These are phyloP conservation scores for Pseudevernia furfuracea DNA, from an alignment of 495 filamentous ascomycete genomes.

Conservation along the genomic window DNA sequence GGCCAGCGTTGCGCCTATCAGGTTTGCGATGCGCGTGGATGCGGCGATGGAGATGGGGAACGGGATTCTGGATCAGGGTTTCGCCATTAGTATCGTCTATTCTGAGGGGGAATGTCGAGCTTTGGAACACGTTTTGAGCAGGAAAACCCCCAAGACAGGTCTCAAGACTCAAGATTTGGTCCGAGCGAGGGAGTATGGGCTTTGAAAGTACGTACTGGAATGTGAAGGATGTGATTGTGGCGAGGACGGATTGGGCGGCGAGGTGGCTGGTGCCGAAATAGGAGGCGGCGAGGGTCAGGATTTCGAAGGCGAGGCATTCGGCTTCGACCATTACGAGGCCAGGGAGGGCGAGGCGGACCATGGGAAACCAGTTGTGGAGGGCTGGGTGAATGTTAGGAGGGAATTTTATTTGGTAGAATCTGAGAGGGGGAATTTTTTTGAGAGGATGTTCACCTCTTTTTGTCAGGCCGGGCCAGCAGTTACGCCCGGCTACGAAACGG, in stretches of 20 bases:
- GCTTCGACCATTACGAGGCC: slow-evolving; percentile 90
- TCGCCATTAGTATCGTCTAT: neutral
- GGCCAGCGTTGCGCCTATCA: slow-evolving; percentile 62
- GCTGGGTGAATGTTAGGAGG: slow-evolving; percentile 38
- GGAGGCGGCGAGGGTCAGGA: slow-evolving; percentile 63
- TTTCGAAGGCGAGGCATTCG: slow-evolving; percentile 79
- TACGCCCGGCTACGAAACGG: slow-evolving; percentile 44
- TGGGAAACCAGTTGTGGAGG: slow-evolving; percentile 75
- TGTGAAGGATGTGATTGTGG: slow-evolving; percentile 51
- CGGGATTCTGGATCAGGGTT: slow-evolving; percentile 35
- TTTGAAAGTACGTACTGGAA: slow-evolving; percentile 38
- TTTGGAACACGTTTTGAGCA: neutral
- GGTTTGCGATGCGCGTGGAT: slow-evolving; percentile 56
- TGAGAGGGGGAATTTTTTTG: too few relatives aligned
- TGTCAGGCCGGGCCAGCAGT: slow-evolving; percentile 80
- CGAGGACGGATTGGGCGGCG: slow-evolving; percentile 60
- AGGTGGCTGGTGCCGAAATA: slow-evolving; percentile 63
- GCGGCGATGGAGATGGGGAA: slow-evolving; percentile 58
- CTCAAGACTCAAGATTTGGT: too few relatives aligned
- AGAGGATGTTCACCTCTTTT: slow-evolving; percentile 15
- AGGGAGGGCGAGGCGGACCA: slow-evolving; percentile 76
- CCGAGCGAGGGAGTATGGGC: too few relatives aligned
- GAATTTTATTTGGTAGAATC: neutral
- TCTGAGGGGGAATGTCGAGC: neutral
- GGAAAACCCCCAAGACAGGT: neutral